A percentile compares a stretch with the other conserved stretches of the same genome.
These are phyloP conservation scores for Lasiodiplodia gonubiensis DNA, from an alignment of 2,329 filamentous ascomycete species.

Conservation along the genomic window DNA sequence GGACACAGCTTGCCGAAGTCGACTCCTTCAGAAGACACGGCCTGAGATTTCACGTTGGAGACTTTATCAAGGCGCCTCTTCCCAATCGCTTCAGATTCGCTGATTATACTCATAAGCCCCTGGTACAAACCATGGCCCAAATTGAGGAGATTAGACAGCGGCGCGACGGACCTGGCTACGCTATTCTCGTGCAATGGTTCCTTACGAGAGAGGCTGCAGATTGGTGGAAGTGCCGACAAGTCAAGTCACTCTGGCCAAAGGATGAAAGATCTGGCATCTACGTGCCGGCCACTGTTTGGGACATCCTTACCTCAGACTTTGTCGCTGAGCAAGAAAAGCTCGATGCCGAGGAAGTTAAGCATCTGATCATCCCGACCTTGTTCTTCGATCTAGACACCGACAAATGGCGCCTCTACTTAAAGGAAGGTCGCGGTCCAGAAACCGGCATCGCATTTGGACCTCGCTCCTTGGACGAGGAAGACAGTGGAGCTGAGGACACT, in stretches of 20 bases:
- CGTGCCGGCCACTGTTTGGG: constrained; percentile 9
- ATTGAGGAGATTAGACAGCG: constrained; percentile 14
- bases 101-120: constrained; percentile 14
- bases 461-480: background rate
- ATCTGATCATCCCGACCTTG: background rate
- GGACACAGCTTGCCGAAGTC: constrained; percentile 3
- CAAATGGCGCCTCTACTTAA: background rate
- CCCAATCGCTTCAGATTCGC: constrained; percentile 23
- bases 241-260: constrained; percentile 15
- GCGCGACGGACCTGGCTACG: constrained; percentile 1
- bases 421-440: constrained; percentile 1
- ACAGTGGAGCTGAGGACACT: background rate
- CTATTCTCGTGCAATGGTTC: constrained; percentile 23
- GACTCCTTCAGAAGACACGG: background rate
- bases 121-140: constrained; percentile 17
- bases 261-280: background rate
- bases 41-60: background rate
- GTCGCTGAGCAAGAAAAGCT: background rate
- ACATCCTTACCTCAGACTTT: constrained; percentile 12
- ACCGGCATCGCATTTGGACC: background rate
- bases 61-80: constrained; percentile 18
- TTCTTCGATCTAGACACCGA: constrained; percentile 17
- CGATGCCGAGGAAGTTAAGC: background rate
- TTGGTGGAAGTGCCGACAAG: constrained; percentile 11
- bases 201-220: constrained; percentile 19